Conservation (phyloP, 176 grass and related monocot genomes). For the Cymbopogon citratus region DNA sequence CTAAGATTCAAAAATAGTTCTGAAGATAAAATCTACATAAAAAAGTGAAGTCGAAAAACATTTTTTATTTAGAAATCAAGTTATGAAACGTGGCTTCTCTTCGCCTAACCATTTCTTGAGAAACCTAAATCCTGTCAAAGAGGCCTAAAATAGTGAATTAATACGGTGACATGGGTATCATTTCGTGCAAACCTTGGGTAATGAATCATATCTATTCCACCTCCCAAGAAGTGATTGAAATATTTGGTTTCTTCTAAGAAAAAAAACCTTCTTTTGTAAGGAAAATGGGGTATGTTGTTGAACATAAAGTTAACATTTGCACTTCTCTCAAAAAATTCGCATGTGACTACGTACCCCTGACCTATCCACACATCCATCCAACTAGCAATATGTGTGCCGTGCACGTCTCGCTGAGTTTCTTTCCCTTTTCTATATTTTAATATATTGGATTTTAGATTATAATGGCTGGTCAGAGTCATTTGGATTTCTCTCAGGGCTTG, state of each 20-base stretch:
- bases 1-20: neutral
- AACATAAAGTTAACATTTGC: neutral
- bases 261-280: neutral
- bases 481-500: neutral
- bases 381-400: constrained; percentile 1
- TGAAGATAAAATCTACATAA: neutral
- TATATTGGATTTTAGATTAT: neutral
- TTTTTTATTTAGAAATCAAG: neutral
- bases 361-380: constrained; percentile 1
- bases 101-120: neutral
- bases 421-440: neutral
- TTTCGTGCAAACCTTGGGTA: neutral
- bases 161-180: neutral
- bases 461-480: neutral
- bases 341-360: neutral
- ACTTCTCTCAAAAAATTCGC: neutral
- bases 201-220: neutral
- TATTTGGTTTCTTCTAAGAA: neutral
- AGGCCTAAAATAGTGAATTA: neutral
- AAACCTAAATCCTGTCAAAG: neutral
- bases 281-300: neutral
- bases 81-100: neutral
- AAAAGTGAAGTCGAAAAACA: neutral
- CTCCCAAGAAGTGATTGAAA: neutral
- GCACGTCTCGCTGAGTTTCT: neutral